Evolutionary conservation across 768 basidiomycete genomes (phyloP).

Genomic region (Hypsizygus marmoreus): DNA sequence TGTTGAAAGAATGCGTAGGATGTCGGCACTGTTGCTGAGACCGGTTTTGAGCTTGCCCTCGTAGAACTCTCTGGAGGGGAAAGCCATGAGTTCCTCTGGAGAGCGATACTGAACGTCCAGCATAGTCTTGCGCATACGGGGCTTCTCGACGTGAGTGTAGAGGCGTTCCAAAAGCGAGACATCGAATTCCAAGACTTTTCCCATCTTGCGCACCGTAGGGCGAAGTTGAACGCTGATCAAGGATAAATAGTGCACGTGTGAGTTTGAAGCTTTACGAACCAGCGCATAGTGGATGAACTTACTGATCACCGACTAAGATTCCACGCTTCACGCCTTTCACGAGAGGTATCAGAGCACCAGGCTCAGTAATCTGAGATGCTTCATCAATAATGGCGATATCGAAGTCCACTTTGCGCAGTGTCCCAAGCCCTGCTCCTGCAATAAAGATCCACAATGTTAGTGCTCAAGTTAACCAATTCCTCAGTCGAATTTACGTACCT

Average conservation of each 20-base stretch:
- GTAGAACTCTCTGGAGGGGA: conserved; percentile 68
- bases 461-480: neutral
- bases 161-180: conserved; percentile 64
- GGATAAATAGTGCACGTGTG: neutral
- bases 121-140: conserved; percentile 57
- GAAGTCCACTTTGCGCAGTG: conserved; percentile 56
- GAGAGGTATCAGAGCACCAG: conserved; percentile 63
- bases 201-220: conserved; percentile 64
- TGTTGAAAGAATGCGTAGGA: conserved; percentile 36
- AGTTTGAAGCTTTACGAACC: neutral
- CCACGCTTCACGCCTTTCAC: conserved; percentile 62
- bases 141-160: conserved; percentile 39
- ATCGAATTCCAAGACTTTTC: conserved; percentile 55
- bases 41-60: conserved; percentile 53
- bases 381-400: conserved; percentile 69
- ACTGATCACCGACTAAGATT: conserved; percentile 74
- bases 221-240: conserved; percentile 61
- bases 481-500: conserved; percentile 27
- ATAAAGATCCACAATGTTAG: conserved; percentile 1
- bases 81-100: conserved; percentile 54
- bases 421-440: conserved; percentile 56
- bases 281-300: conserved; percentile 23
- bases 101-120: conserved; percentile 72
- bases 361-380: conserved; percentile 71
- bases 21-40: conserved; percentile 34